phyloP scores from a whole-genome alignment of 768 basidiomycete genomes.

The Tylopilus intermedius region DNA sequence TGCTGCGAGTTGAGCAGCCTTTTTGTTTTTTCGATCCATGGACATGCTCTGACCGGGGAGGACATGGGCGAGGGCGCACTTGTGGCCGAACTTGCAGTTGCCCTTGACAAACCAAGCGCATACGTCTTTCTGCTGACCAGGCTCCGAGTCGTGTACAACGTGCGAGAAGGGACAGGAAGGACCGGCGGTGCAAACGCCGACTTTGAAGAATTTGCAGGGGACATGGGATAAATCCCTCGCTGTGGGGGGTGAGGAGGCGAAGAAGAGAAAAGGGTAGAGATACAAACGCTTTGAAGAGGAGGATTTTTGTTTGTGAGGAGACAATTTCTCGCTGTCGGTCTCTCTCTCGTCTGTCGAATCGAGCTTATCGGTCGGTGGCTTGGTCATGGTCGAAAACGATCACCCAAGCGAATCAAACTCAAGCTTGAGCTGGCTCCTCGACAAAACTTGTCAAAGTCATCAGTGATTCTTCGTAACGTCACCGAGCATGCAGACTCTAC shows the following conservation, averaged over 20 bases:
- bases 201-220: constrained; percentile 96
- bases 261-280: constrained; percentile 6
- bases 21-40: constrained; percentile 98
- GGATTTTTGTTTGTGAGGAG: constrained; percentile 21
- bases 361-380: constrained; percentile 23
- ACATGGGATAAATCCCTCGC: constrained; percentile 92
- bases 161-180: constrained; percentile 96
- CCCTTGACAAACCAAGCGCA: constrained; percentile 94
- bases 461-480: too few species aligned
- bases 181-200: constrained; percentile 91
- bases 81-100: constrained; percentile 73
- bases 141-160: constrained; percentile 54
- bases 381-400: neutral
- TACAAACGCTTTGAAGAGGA: constrained; percentile 31
- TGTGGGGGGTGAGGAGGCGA: too few species aligned
- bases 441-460: too few species aligned
- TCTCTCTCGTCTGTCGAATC: constrained; percentile 14
- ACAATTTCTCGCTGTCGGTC: constrained; percentile 17
- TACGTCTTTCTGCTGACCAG: constrained; percentile 73
- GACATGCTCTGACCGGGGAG: constrained; percentile 90
- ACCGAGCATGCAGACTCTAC: neutral
- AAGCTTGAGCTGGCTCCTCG: too few species aligned
- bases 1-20: constrained; percentile 70
- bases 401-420: neutral
- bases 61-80: constrained; percentile 92